Evolutionary conservation across 257 asterid genomes (phyloP).

Genomic region (Solanum chilense): DNA sequence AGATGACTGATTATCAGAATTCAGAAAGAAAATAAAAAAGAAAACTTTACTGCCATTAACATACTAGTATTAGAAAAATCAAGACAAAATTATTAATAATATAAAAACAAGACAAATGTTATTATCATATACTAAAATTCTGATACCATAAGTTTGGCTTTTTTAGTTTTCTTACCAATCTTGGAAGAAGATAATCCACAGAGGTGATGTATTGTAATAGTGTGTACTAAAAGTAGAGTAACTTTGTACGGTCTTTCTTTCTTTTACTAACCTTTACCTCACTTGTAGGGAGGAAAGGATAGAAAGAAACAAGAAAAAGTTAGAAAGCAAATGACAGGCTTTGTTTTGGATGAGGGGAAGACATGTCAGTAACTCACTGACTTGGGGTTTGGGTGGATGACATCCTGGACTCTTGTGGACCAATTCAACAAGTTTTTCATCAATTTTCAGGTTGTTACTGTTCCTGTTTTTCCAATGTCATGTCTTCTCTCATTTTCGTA

Average conservation of each 20-base stretch:
- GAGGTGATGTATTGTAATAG: neutral
- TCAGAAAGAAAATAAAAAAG: neutral
- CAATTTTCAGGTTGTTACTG: neutral
- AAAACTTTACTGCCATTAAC: neutral
- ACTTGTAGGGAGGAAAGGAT: neutral
- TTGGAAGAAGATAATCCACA: neutral
- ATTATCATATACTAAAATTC: neutral
- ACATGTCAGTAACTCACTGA: neutral
- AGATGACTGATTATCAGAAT: slow-evolving; percentile 24
- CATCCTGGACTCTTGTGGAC: neutral
- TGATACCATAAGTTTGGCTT: neutral
- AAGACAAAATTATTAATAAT: neutral
- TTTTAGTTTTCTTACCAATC: neutral
- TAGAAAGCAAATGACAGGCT: neutral
- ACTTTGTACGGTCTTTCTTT: neutral
- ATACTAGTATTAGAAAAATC: neutral
- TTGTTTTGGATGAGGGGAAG: neutral
- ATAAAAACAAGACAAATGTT: neutral
- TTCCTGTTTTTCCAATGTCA: neutral
- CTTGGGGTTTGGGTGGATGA: neutral
- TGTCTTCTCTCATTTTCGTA: neutral
- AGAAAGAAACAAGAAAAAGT: neutral
- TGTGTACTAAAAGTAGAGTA: neutral
- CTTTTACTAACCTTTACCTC: neutral
- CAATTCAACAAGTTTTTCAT: neutral